phyloP scores from a whole-genome alignment of 2,329 filamentous ascomycete species.

The Macrophomina tecta region DNA sequence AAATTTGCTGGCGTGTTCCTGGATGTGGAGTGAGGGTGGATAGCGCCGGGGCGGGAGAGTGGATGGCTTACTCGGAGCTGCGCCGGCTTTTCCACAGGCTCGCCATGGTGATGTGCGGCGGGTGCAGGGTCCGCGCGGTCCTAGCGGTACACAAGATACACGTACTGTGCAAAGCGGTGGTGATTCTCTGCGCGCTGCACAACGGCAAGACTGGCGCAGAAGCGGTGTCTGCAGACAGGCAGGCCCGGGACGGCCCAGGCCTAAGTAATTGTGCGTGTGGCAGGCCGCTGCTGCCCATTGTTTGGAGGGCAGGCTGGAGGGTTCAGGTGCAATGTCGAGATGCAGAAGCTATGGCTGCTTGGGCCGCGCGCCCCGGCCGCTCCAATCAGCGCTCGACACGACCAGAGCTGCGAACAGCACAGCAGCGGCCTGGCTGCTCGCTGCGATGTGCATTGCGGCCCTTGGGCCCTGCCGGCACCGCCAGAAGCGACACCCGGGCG shows the following conservation, averaged over 20 bases:
- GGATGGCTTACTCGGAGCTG: slow-evolving; percentile 48
- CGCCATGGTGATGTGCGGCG: slow-evolving; percentile 39
- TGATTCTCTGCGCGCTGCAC: slow-evolving; percentile 16
- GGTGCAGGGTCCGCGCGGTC: slow-evolving; percentile 19
- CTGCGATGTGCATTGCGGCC: slow-evolving; percentile 16
- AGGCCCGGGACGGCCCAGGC: neutral
- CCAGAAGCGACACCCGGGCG: slow-evolving; percentile 9
- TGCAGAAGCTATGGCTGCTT: slow-evolving; percentile 16
- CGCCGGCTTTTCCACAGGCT: slow-evolving; percentile 46
- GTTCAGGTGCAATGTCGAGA: slow-evolving; percentile 17
- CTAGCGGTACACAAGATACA: slow-evolving; percentile 14
- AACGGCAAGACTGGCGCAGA: slow-evolving; percentile 1
- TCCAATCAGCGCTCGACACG: slow-evolving; percentile 28
- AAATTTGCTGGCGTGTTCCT: slow-evolving; percentile 31
- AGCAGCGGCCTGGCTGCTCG: slow-evolving; percentile 4
- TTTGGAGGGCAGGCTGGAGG: neutral
- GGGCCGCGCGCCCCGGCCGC: neutral
- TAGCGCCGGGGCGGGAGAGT: slow-evolving; percentile 28
- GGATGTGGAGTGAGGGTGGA: slow-evolving; percentile 27
- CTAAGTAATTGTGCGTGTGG: slow-evolving; percentile 8
- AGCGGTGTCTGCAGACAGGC: neutral
- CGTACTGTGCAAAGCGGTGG: slow-evolving; percentile 13
- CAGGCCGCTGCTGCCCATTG: neutral
- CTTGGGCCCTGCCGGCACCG: slow-evolving; percentile 15
- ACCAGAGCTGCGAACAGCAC: slow-evolving; percentile 24